Evolutionary conservation across 2,329 filamentous ascomycete genomes (phyloP), one percentile per base, ranked within the genome.

Genomic region (Fonsecaea pedrosoi): DNA sequence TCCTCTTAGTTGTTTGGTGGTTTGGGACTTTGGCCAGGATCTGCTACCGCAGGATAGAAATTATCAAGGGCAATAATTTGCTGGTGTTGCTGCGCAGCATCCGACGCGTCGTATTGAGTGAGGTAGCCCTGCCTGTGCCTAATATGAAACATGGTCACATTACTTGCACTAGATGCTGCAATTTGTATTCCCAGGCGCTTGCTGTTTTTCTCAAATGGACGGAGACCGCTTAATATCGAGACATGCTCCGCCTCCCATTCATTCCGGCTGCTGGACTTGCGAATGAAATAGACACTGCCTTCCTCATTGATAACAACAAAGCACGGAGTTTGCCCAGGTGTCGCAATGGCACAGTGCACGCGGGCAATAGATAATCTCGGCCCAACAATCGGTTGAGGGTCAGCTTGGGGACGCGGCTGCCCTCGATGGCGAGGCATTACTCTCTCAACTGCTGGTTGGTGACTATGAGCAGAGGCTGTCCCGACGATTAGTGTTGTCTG

Each of bases 251-350:
- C 40, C 5, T 10, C 40, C 57, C 57, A 60, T 30, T 15, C 57
- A 8, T 34, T 60, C 30, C 8, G 5, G 1, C n/a, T 50, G 40
- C 45, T 45, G 3, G 25, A 48, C 50, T 9, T 25, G 25, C 38
- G 57, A 12, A 60, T 30, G 10, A 60, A 15, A 32, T 34, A 60
- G 7, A 60, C 13, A 2, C 50, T 8, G 30, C 18, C 18, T 34
- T 35, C 38, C 45, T 60, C 57, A 37, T 60, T 60, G 40, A 50
- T n/a, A 15, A 60, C 32, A 25, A 60, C 13, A 35, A 60, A 60
- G 3, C 38, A 42, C 15, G 40, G 40, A 12, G 4, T 18, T 50
- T 37, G 10, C 8, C 57, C 57, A 1, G 40, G 40, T 10, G 50
- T 18, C 10, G 57, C 21, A 50, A 60, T 34, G 1, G 38, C 57